Conservation (phyloP, 1,284 basidiomycete species). For the Serendipita sp. region DNA sequence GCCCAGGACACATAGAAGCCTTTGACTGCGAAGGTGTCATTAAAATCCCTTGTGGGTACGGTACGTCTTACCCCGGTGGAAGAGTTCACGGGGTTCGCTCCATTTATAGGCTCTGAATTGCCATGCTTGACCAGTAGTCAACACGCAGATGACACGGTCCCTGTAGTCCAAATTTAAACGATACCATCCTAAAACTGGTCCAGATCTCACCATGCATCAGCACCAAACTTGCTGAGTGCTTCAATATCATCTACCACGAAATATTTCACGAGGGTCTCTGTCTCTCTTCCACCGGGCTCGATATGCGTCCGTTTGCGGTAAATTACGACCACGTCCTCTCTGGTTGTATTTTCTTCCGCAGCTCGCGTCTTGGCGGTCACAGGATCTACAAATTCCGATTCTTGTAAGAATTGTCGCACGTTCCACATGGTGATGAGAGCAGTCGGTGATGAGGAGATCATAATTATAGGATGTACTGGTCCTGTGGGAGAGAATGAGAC, state of each 20-base stretch:
- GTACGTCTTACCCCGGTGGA: conserved; percentile 67
- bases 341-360: conserved; percentile 56
- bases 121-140: conserved; percentile 96
- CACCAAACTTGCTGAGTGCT: conserved; percentile 79
- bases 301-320: conserved; percentile 61
- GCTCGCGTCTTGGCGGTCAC: conserved; percentile 55
- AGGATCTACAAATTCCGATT: conserved; percentile 65
- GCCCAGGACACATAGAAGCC: conserved; percentile 88
- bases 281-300: conserved; percentile 35
- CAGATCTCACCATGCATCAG: conserved; percentile 62
- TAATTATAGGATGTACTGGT: conserved; percentile 79
- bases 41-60: neutral
- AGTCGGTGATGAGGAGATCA: conserved; percentile 91
- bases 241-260: conserved; percentile 88
- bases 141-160: conserved; percentile 89
- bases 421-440: conserved; percentile 97
- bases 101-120: conserved; percentile 95
- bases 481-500: conserved; percentile 23
- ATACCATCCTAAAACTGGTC: neutral
- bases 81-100: conserved; percentile 80
- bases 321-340: conserved; percentile 75
- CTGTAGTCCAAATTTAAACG: conserved; percentile 18
- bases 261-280: conserved; percentile 28
- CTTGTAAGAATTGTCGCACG: conserved; percentile 84
- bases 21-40: conserved; percentile 45